Evolutionary conservation across 1,139 yeast genomes (phyloP), one percentile per base, ranked within the genome.

Genomic region (Blastobotrys buckinghamii): DNA sequence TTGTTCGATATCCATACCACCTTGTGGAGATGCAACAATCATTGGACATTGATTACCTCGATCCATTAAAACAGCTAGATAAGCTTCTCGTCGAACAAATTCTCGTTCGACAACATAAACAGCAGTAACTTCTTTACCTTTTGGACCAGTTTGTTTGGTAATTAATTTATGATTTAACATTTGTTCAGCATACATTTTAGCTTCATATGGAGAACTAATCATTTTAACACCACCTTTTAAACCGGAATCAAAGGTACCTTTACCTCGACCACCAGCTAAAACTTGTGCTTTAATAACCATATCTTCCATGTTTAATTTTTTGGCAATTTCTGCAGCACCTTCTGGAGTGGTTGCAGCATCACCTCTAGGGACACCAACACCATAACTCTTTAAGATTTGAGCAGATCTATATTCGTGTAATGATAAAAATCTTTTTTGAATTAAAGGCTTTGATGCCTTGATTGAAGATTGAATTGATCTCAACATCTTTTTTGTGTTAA

Each of bases 1-100:
- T 69, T 95, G 96, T 77, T 92, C 99, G 66, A 92, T 94, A 73
- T 92, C 97, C 96, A 94, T 90, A 77, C 99, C 99, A 76, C 99
- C 99, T 75, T 92, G 95, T 59, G 95, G 76, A 35, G 97, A 88
- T 44, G 96, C 97, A 59, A 92, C 96, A 67, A 92, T 87, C 74
- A 92, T 77, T 55, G 97, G 96, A 60, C 81, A 76, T 73, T 90
- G 96, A 57, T 84, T 77, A 59, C 82, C 79, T 75, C 99, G 86
- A 78, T 92, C 98, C 85, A 90, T 80, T 61, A 94, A 78, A 61
- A 94, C 88, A 57, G 97, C 95, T 59, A 94, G 73, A 73, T 92
- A 92, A 54, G 97, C 96, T 75, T 92, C 99, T 60, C 95, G 87
- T 63, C 82, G 77, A 53, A 94, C 96, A 64, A 86, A 86, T 68